phyloP scores from a whole-genome alignment of 192 early-diverging fungal species.

The Phlyctochytrium bullatum region DNA sequence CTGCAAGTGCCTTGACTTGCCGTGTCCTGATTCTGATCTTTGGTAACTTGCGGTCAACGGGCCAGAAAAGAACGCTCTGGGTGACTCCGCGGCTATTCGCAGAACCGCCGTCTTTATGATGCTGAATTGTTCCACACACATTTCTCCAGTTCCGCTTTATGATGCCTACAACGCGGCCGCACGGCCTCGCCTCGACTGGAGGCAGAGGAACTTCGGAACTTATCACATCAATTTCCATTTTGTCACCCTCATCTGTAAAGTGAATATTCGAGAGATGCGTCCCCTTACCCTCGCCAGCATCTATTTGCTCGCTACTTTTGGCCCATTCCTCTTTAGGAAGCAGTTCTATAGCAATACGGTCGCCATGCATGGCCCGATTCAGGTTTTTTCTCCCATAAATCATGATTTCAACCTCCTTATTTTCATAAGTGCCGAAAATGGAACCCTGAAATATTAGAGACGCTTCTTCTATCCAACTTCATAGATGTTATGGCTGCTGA shows the following conservation, averaged over 20 bases:
- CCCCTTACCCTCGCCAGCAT: slow-evolving; percentile 68
- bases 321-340: slow-evolving; percentile 86
- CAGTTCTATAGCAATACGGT: slow-evolving; percentile 84
- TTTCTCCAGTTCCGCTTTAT: slow-evolving; percentile 94
- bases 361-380: slow-evolving; percentile 92
- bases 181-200: slow-evolving; percentile 60
- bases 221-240: slow-evolving; percentile 22
- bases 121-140: slow-evolving; percentile 87
- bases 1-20: slow-evolving; percentile 73
- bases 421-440: slow-evolving; percentile 71
- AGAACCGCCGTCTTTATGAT: slow-evolving; percentile 40
- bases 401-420: slow-evolving; percentile 69
- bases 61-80: slow-evolving; percentile 78
- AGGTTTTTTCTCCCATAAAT: slow-evolving; percentile 79
- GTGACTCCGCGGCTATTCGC: slow-evolving; percentile 6
- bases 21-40: slow-evolving; percentile 89
- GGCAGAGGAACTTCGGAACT: slow-evolving; percentile 22
- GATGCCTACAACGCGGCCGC: slow-evolving; percentile 85
- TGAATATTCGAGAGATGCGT: no score
- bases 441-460: slow-evolving; percentile 51
- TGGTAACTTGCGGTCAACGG: slow-evolving; percentile 94
- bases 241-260: slow-evolving; percentile 6
- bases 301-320: slow-evolving; percentile 63
- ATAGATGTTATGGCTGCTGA: slow-evolving; percentile 85
- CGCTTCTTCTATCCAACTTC: slow-evolving; percentile 45